A percentile compares a stretch with the other conserved stretches of the same genome.
These are phyloP conservation scores for Zygotorulaspora florentina DNA, from an alignment of 805 yeast genomes.

Conservation along the genomic window DNA sequence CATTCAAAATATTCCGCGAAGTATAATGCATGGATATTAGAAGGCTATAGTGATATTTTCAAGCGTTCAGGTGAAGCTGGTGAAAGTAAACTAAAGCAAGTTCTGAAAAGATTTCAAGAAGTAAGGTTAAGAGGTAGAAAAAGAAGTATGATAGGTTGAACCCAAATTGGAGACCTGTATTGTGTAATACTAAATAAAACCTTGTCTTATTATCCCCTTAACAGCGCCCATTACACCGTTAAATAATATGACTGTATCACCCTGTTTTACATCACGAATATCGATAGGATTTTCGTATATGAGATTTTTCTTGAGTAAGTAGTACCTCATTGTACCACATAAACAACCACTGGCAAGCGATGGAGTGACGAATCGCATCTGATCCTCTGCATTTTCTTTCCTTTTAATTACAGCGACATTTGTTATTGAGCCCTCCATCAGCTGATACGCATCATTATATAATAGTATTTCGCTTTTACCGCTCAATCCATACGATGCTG, in stretches of 20 bases:
- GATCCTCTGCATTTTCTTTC: conserved; percentile 30
- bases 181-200: conserved; percentile 6
- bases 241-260: conserved; percentile 67
- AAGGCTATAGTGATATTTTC: conserved; percentile 56
- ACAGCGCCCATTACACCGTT: conserved; percentile 83
- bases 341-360: conserved; percentile 72
- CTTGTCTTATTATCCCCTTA: conserved; percentile 44
- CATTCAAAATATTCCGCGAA: conserved; percentile 68
- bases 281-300: conserved; percentile 48
- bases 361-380: conserved; percentile 70
- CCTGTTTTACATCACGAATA: conserved; percentile 47
- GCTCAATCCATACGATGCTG: conserved; percentile 32
- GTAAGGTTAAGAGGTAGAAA: conserved; percentile 92
- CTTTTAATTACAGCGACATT: conserved; percentile 57
- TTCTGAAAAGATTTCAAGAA: conserved; percentile 63
- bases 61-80: conserved; percentile 33
- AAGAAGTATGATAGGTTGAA: conserved; percentile 84
- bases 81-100: conserved; percentile 45
- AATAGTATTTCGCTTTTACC: conserved; percentile 62
- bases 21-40: conserved; percentile 66
- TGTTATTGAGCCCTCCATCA: conserved; percentile 81
- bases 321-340: conserved; percentile 75
- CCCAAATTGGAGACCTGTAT: neutral
- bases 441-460: conserved; percentile 52
- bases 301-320: conserved; percentile 49